These are phyloP conservation scores for Ceratocystis papillata DNA, from an alignment of 2,329 filamentous ascomycete genomes.

Conservation along the genomic window DNA sequence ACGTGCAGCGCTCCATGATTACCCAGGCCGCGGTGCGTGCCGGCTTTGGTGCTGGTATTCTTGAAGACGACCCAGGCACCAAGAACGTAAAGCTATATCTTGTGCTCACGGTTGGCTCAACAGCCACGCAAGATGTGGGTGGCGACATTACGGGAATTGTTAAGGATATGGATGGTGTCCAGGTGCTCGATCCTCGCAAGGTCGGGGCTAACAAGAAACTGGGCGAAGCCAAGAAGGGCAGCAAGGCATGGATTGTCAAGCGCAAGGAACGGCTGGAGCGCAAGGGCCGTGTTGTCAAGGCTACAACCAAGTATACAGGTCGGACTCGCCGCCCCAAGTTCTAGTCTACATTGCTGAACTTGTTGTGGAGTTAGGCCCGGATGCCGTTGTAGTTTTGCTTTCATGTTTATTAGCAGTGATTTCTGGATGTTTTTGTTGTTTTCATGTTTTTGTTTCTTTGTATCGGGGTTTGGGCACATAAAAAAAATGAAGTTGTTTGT, in stretches of 20 bases:
- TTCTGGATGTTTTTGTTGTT: conserved; percentile 7
- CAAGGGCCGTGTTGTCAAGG: conserved; percentile 91
- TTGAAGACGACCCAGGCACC: conserved; percentile 91
- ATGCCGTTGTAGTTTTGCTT: conserved; percentile 9
- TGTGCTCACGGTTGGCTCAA: conserved; percentile 75
- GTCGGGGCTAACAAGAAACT: conserved; percentile 31
- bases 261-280: conserved; percentile 90
- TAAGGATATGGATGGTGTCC: conserved; percentile 76
- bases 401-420: not conserved
- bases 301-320: conserved; percentile 85
- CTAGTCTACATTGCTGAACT: conserved; percentile 33
- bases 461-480: conserved; percentile 6
- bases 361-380: not conserved
- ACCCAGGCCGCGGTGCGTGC: conserved; percentile 80
- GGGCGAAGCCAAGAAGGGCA: conserved; percentile 61
- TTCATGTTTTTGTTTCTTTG: conserved; percentile 7
- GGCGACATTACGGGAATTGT: conserved; percentile 89
- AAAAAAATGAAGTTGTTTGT: conserved; percentile 4
- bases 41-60: conserved; percentile 85
- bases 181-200: conserved; percentile 60
- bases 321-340: conserved; percentile 73
- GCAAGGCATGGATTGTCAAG: conserved; percentile 70
- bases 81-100: conserved; percentile 97
- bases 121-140: conserved; percentile 37
- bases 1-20: conserved; percentile 84